A percentile compares a stretch with the other conserved stretches of the same genome.
These are phyloP conservation scores for Krasilnikovozyma curviuscula DNA, from an alignment of 768 basidiomycete genomes.

Conservation along the genomic window DNA sequence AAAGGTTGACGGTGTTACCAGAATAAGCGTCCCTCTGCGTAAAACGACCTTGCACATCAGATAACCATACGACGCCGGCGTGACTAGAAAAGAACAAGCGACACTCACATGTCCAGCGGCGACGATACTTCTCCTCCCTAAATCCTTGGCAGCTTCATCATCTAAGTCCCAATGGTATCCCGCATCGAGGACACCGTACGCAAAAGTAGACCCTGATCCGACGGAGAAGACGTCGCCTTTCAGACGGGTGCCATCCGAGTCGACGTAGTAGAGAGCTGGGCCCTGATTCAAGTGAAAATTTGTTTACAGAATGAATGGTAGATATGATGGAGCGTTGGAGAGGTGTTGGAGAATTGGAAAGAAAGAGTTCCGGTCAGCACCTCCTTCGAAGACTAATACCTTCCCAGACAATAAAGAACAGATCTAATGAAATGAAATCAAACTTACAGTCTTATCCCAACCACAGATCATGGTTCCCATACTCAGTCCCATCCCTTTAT, in stretches of 20 bases:
- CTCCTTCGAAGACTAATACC: not conserved
- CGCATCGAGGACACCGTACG: constrained; percentile 96
- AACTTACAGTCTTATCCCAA: constrained; percentile 87
- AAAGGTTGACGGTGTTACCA: constrained; percentile 81
- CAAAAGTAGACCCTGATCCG: constrained; percentile 92
- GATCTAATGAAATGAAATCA: not conserved
- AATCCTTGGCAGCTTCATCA: constrained; percentile 83
- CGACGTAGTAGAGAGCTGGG: constrained; percentile 88
- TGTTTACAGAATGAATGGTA: not conserved
- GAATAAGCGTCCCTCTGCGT: constrained; percentile 55
- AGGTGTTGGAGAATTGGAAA: not conserved
- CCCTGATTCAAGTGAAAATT: constrained; percentile 35
- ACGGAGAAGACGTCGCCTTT: constrained; percentile 98
- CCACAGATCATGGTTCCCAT: constrained; percentile 99
- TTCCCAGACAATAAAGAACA: not conserved
- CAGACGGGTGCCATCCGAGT: constrained; percentile 84
- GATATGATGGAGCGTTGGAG: not conserved
- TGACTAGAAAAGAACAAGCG: constrained; percentile 7
- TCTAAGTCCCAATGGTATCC: constrained; percentile 60
- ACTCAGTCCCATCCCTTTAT: constrained; percentile 97
- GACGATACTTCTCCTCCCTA: constrained; percentile 81
- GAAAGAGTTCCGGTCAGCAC: not conserved
- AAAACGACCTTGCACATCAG: not conserved
- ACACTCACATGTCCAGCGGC: constrained; percentile 70
- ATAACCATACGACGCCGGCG: not conserved